A percentile compares a stretch with the other conserved stretches of the same genome.
These are phyloP conservation scores for Geotrichum bryndzae DNA, from an alignment of 1,139 yeast genomes.

Conservation along the genomic window DNA sequence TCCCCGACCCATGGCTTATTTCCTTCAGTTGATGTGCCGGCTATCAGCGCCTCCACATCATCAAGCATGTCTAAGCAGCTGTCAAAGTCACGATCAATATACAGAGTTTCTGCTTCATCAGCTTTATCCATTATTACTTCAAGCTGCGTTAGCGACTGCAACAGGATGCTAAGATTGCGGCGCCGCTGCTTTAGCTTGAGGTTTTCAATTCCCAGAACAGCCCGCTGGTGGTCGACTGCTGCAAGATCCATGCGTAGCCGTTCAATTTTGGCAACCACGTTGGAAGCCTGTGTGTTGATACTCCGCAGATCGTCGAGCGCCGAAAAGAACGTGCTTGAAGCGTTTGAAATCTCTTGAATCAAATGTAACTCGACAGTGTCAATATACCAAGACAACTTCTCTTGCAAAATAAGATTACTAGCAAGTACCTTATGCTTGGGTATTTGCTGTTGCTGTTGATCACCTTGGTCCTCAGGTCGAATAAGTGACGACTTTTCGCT, in stretches of 20 bases:
- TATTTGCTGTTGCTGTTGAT: constrained; percentile 17
- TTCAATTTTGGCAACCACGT: constrained; percentile 47
- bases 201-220: constrained; percentile 49
- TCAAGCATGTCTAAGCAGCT: constrained; percentile 50
- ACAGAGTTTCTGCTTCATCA: constrained; percentile 50
- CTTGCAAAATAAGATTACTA: constrained; percentile 61
- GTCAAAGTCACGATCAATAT: constrained; percentile 28
- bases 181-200: constrained; percentile 49
- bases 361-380: constrained; percentile 80
- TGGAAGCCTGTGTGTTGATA: constrained; percentile 53
- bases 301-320: constrained; percentile 72
- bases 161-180: constrained; percentile 56
- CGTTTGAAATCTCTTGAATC: constrained; percentile 74
- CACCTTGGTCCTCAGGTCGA: constrained; percentile 14
- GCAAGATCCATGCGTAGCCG: constrained; percentile 38
- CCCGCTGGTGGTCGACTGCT: constrained; percentile 45
- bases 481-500: constrained; percentile 48
- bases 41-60: constrained; percentile 50
- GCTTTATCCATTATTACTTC: constrained; percentile 45
- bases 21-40: constrained; percentile 42
- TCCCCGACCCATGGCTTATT: constrained; percentile 37
- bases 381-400: constrained; percentile 70
- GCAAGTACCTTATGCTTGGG: constrained; percentile 31
- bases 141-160: constrained; percentile 61
- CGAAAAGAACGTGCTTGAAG: constrained; percentile 77